Percentiles rank a stretch among this genome's conserved stretches.
Conservation (phyloP, 805 yeast species). For the Clavispora asparagi region DNA sequence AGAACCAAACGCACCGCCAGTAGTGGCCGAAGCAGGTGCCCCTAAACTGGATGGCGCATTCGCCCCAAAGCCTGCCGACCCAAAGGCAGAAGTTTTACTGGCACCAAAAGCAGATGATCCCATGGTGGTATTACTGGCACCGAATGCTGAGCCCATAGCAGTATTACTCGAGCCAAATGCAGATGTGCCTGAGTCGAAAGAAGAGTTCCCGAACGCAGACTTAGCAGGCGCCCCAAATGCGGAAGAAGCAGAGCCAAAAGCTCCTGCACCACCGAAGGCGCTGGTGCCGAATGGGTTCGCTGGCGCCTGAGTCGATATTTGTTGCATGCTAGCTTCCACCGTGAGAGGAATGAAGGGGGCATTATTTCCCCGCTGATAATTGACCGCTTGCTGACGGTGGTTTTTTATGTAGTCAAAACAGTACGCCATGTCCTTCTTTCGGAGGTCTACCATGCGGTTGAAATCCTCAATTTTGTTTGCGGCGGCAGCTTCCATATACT, state of each 20-base stretch:
- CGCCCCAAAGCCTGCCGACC: conserved; percentile 5
- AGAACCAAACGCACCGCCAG: conserved; percentile 1
- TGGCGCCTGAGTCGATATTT: not conserved
- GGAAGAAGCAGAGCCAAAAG: conserved; percentile 1
- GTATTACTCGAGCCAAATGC: conserved; percentile 17
- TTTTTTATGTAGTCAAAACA: conserved; percentile 27
- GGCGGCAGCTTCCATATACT: conserved; percentile 38
- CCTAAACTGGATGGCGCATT: too few species aligned
- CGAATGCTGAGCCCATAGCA: conserved; percentile 1
- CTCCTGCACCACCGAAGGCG: conserved; percentile 2
- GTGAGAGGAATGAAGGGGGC: conserved; percentile 20
- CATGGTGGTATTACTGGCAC: conserved; percentile 13
- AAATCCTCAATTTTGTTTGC: conserved; percentile 33
- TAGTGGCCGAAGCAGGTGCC: not conserved
- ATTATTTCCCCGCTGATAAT: not conserved
- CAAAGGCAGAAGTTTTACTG: conserved; percentile 17
- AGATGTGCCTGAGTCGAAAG: not conserved
- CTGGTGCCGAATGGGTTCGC: conserved; percentile 7
- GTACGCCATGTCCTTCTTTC: conserved; percentile 13
- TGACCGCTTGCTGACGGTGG: conserved; percentile 8
- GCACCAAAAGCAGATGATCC: conserved; percentile 7
- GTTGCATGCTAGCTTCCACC: conserved; percentile 22
- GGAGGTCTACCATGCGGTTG: conserved; percentile 33
- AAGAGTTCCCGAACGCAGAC: conserved; percentile 1
- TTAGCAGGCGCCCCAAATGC: conserved; percentile 10